phyloP scores from a whole-genome alignment of 495 filamentous ascomycete species.

The Podospora tetraspora region DNA sequence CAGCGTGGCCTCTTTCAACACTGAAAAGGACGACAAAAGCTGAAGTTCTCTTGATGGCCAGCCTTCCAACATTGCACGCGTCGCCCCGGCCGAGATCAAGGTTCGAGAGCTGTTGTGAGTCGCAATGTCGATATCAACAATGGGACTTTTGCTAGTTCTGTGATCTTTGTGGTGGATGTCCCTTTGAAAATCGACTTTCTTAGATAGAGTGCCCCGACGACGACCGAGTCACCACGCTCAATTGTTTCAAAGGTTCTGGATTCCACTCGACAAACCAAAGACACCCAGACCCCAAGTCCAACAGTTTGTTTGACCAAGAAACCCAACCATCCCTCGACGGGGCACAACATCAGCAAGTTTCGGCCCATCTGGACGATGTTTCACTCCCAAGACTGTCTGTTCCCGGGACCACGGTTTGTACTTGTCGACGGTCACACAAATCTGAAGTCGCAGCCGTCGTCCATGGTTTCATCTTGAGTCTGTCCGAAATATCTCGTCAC shows the following conservation, averaged over 20 bases:
- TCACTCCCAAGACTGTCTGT: neutral
- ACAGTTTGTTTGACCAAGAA: neutral
- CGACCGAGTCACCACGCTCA: neutral
- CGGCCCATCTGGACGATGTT: neutral
- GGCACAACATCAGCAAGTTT: neutral
- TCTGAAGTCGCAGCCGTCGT: neutral
- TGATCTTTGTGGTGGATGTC: too few species aligned
- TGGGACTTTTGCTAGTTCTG: too few species aligned
- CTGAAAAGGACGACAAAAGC: too few species aligned
- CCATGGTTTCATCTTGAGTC: neutral
- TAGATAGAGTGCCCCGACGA: too few species aligned
- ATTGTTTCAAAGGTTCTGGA: neutral
- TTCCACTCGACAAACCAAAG: neutral
- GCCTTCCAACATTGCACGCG: too few species aligned
- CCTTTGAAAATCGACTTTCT: too few species aligned
- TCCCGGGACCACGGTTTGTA: neutral
- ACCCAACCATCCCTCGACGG: neutral
- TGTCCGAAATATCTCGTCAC: neutral
- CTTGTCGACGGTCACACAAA: neutral
- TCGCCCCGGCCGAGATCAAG: conserved; percentile 4
- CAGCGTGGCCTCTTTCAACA: too few species aligned
- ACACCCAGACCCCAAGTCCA: neutral
- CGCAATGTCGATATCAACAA: too few species aligned
- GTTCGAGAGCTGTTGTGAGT: neutral
- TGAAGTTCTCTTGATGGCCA: too few species aligned